Conservation (phyloP, 106 monocot genomes). For the Agapanthus africanus region DNA sequence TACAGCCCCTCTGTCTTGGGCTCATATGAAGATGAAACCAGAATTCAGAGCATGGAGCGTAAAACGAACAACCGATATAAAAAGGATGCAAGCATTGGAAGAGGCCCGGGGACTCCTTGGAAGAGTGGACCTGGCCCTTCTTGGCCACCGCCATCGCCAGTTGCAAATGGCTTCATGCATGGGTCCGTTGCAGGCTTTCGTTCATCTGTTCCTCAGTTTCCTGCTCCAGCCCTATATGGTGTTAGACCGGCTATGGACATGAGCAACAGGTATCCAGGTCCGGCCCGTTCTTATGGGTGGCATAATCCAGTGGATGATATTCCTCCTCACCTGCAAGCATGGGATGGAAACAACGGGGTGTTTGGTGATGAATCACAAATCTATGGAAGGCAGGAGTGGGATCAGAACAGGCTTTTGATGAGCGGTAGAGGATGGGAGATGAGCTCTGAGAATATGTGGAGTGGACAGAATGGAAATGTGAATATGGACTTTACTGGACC, state of each 20-base stretch:
- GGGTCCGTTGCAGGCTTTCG: constrained; percentile 60
- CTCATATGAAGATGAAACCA: constrained; percentile 55
- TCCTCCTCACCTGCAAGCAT: constrained; percentile 50
- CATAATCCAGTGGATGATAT: constrained; percentile 42
- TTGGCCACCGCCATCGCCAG: constrained; percentile 54
- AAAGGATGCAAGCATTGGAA: constrained; percentile 32
- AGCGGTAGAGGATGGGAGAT: constrained; percentile 42
- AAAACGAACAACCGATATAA: constrained; percentile 33
- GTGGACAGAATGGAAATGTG: constrained; percentile 30
- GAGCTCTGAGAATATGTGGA: constrained; percentile 34
- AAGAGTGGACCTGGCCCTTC: constrained; percentile 28
- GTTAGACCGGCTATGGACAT: constrained; percentile 57
- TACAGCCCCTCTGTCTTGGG: constrained; percentile 34
- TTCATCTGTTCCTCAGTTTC: constrained; percentile 52
- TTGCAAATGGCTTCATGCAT: constrained; percentile 71
- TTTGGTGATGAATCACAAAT: constrained; percentile 48
- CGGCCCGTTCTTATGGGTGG: constrained; percentile 72
- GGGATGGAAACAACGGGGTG: constrained; percentile 47
- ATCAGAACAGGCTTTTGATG: constrained; percentile 40
- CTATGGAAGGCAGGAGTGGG: constrained; percentile 57
- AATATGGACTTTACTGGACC: constrained; percentile 24
- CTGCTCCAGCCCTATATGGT: constrained; percentile 57
- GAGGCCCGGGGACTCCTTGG: constrained; percentile 49
- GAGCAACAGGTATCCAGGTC: constrained; percentile 51
- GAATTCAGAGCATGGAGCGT: constrained; percentile 31